Evolutionary conservation across 805 yeast species (phyloP).

Genomic region (Candida sanyiensis): DNA sequence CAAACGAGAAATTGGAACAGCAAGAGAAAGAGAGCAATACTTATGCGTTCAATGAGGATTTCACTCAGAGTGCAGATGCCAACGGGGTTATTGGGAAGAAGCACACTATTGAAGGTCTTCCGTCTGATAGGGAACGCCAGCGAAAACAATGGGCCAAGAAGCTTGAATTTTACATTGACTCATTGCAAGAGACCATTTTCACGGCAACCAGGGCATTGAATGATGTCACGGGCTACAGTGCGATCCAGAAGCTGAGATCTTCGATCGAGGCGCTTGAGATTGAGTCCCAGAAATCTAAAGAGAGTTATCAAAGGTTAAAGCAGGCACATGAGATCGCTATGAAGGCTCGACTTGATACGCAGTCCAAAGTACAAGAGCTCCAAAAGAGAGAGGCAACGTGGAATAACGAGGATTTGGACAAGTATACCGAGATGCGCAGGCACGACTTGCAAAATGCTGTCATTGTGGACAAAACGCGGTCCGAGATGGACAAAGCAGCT

Average conservation of each 20-base stretch:
- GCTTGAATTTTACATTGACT: slow-evolving; percentile 45
- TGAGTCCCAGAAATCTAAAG: slow-evolving; percentile 43
- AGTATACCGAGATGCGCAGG: slow-evolving; percentile 75
- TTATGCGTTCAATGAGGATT: slow-evolving; percentile 33
- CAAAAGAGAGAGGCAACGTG: slow-evolving; percentile 81
- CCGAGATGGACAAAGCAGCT: slow-evolving; percentile 49
- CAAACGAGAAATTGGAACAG: slow-evolving; percentile 31
- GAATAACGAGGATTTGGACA: slow-evolving; percentile 72
- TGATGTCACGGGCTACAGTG: slow-evolving; percentile 86
- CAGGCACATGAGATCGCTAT: slow-evolving; percentile 53
- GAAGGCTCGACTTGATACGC: slow-evolving; percentile 59
- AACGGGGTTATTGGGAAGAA: slow-evolving; percentile 15
- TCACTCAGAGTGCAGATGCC: slow-evolving; percentile 10
- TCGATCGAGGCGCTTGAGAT: slow-evolving; percentile 53
- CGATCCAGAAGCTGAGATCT: slow-evolving; percentile 65
- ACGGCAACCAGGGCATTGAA: slow-evolving; percentile 68
- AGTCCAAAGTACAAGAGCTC: slow-evolving; percentile 80
- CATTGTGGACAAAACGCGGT: slow-evolving; percentile 47
- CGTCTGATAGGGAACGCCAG: slow-evolving; percentile 39
- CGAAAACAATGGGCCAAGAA: slow-evolving; percentile 38
- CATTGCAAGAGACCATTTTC: slow-evolving; percentile 50
- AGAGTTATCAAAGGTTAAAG: slow-evolving; percentile 44
- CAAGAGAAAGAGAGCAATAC: slow-evolving; percentile 33
- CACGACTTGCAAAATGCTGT: slow-evolving; percentile 73
- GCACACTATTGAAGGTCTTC: slow-evolving; percentile 31